Percentiles rank a stretch among this genome's conserved stretches.
Conservation (phyloP, 306 rosid genomes). For the Comarum palustre region DNA sequence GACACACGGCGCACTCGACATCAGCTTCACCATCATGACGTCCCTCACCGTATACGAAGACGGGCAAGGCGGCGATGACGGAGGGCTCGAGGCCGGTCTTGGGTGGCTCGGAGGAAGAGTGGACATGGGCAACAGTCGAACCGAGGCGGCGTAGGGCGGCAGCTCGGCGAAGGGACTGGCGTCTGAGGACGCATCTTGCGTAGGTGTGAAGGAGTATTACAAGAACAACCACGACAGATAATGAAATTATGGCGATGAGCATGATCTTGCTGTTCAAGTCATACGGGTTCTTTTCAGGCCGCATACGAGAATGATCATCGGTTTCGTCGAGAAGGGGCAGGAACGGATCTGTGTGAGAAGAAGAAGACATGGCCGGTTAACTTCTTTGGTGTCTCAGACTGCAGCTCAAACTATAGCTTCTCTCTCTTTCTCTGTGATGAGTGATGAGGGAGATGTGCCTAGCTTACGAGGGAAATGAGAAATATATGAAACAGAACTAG, state of each 20-base stretch:
- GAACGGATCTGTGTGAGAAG: background rate
- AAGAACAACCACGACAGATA: conserved; percentile 46
- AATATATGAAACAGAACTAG: background rate
- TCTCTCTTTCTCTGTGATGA: background rate
- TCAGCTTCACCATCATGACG: background rate
- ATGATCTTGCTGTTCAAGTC: conserved; percentile 55
- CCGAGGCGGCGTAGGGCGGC: conserved; percentile 40
- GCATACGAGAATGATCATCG: rapidly evolving
- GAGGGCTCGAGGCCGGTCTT: conserved; percentile 41
- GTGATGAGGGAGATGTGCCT: background rate
- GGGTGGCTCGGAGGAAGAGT: conserved; percentile 24
- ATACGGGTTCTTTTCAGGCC: background rate
- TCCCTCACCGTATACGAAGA: conserved; percentile 25
- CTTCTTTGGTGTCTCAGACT: background rate
- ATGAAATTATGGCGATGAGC: conserved; percentile 51
- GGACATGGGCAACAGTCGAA: conserved; percentile 38
- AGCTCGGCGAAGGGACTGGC: conserved; percentile 61
- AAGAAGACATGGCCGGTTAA: conserved; percentile 11
- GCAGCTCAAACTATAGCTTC: no score
- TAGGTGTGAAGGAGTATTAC: conserved; percentile 75
- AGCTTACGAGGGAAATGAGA: background rate
- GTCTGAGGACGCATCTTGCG: conserved; percentile 53
- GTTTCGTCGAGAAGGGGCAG: background rate
- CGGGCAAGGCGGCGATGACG: conserved; percentile 43
- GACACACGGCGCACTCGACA: conserved; percentile 53